Conservation (phyloP, 306 rosid genomes). For the Malus orientalis region DNA sequence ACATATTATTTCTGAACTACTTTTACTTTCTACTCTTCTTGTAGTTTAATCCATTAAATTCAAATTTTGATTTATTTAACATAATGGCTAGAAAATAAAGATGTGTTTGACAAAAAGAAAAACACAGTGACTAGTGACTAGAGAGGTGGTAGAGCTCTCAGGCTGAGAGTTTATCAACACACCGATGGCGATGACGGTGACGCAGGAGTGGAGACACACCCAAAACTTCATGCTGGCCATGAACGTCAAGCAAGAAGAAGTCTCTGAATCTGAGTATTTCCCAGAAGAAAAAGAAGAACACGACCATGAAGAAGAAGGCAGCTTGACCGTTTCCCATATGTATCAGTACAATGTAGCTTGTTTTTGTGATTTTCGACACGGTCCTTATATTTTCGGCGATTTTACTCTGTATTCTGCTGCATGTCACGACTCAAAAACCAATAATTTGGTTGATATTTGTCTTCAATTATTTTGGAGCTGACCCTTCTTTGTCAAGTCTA, state of each 20-base stretch:
- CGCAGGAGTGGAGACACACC: neutral
- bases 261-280: neutral
- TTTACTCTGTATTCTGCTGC: neutral
- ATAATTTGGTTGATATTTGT: too few species aligned
- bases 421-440: neutral
- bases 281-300: neutral
- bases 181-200: neutral
- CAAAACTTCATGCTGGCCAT: neutral
- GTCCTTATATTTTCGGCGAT: neutral
- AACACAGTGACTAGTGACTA: neutral
- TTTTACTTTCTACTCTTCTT: too few species aligned
- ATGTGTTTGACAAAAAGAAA: neutral
- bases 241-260: neutral
- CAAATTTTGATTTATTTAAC: too few species aligned
- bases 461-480: neutral
- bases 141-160: neutral
- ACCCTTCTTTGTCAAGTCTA: slow-evolving; percentile 20
- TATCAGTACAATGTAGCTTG: neutral
- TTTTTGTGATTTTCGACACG: neutral
- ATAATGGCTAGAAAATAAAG: neutral
- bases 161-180: neutral
- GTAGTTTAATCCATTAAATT: too few species aligned
- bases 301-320: neutral
- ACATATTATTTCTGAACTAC: too few species aligned
- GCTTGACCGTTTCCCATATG: neutral